A percentile compares a stretch with the other conserved stretches of the same genome.
These are phyloP conservation scores for Danielozyma ontarioensis DNA, from an alignment of 805 yeast species.

Conservation along the genomic window DNA sequence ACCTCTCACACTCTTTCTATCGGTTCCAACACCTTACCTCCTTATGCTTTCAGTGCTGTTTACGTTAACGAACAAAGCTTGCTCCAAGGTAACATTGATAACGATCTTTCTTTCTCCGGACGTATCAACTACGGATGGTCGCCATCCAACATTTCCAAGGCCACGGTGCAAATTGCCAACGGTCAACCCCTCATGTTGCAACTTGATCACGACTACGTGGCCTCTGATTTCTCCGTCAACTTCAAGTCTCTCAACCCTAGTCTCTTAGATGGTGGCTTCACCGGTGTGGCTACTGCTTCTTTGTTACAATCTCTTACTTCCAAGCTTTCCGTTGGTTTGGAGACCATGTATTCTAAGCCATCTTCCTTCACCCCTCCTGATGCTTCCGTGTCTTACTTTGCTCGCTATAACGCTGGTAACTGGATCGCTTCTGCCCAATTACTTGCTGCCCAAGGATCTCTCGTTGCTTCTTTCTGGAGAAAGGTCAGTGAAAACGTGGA, in stretches of 20 bases:
- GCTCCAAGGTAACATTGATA: constrained; percentile 88
- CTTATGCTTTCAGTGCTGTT: constrained; percentile 86
- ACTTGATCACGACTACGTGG: constrained; percentile 93
- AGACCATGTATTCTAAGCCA: constrained; percentile 82
- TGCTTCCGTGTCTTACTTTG: constrained; percentile 83
- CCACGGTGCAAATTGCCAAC: constrained; percentile 80
- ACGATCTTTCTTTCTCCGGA: constrained; percentile 79
- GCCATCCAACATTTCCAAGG: constrained; percentile 69
- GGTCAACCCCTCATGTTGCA: constrained; percentile 93
- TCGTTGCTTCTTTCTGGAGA: constrained; percentile 90
- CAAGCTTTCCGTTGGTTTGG: constrained; percentile 82
- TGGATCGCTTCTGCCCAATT: constrained; percentile 95
- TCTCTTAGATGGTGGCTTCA: constrained; percentile 63
- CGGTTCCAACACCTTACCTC: constrained; percentile 81
- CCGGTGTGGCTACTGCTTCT: constrained; percentile 92
- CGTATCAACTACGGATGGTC: constrained; percentile 91
- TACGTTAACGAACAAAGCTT: constrained; percentile 82
- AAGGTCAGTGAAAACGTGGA: constrained; percentile 88
- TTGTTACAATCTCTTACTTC: constrained; percentile 85
- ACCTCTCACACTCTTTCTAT: constrained; percentile 88
- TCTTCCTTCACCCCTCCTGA: constrained; percentile 70
- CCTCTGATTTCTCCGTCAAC: constrained; percentile 81
- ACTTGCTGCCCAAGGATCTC: constrained; percentile 80
- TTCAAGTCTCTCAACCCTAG: constrained; percentile 90
- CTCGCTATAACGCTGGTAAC: constrained; percentile 80